phyloP scores from a whole-genome alignment of 1,139 yeast genomes.

The Yamadazyma triangularis region DNA sequence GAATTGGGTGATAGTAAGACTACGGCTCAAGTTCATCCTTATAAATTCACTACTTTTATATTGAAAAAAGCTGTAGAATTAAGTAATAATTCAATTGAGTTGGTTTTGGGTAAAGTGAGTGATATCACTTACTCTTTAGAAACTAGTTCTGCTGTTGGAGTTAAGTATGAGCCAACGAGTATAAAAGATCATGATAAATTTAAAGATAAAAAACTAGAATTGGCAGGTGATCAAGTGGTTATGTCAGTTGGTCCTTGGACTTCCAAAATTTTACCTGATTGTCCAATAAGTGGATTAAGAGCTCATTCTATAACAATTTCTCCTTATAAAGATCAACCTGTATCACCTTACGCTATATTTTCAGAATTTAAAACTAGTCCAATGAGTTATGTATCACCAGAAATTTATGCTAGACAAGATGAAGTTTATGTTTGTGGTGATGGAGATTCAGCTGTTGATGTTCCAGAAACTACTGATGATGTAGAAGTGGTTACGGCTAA shows the following conservation, averaged over 20 bases:
- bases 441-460: slow-evolving; percentile 84
- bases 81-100: slow-evolving; percentile 71
- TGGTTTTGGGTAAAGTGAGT: slow-evolving; percentile 79
- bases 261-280: slow-evolving; percentile 78
- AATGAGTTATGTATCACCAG: slow-evolving; percentile 76
- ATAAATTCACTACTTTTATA: slow-evolving; percentile 79
- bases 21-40: slow-evolving; percentile 97
- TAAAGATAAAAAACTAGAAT: slow-evolving; percentile 23
- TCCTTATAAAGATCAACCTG: slow-evolving; percentile 65
- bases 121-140: slow-evolving; percentile 60
- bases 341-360: slow-evolving; percentile 90
- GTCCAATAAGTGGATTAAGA: slow-evolving; percentile 87
- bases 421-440: slow-evolving; percentile 98
- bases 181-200: slow-evolving; percentile 29
- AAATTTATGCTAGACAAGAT: slow-evolving; percentile 90
- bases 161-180: slow-evolving; percentile 58
- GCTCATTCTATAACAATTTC: slow-evolving; percentile 93
- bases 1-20: slow-evolving; percentile 80
- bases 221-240: slow-evolving; percentile 72
- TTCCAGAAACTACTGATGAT: slow-evolving; percentile 93
- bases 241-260: slow-evolving; percentile 97
- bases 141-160: slow-evolving; percentile 63
- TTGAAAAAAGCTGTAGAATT: slow-evolving; percentile 73
- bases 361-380: slow-evolving; percentile 76
- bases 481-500: slow-evolving; percentile 84